phyloP scores from a whole-genome alignment of 140 eudicot genomes.

The Stevia rebaudiana region DNA sequence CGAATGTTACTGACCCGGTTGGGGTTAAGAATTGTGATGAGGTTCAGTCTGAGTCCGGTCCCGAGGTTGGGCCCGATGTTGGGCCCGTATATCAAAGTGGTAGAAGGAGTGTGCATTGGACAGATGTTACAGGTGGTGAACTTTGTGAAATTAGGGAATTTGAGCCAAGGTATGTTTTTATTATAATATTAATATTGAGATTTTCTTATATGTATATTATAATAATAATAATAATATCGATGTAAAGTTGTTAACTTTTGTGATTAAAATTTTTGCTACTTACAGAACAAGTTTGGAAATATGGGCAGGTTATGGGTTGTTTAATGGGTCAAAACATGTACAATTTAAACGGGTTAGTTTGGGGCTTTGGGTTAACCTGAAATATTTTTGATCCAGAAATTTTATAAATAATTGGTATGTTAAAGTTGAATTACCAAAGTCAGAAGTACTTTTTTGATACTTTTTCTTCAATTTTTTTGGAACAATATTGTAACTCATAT shows the following conservation, averaged over 20 bases:
- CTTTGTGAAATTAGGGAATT: constrained; percentile 83
- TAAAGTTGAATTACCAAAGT: neutral
- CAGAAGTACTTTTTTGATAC: no score
- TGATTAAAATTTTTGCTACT: no score
- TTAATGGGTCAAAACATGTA: neutral
- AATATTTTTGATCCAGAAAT: neutral
- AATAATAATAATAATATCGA: no score
- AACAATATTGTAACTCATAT: constrained; percentile 4
- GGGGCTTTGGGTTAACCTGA: neutral
- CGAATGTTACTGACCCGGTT: constrained; percentile 8
- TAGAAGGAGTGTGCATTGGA: constrained; percentile 81
- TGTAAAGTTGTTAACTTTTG: no score
- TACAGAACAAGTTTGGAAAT: no score
- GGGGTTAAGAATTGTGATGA: constrained; percentile 27
- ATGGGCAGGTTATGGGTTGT: neutral
- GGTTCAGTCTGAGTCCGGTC: constrained; percentile 8
- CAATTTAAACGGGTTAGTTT: neutral
- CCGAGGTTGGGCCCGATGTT: constrained; percentile 3
- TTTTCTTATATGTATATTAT: no score
- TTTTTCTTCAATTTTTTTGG: neutral
- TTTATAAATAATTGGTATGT: neutral
- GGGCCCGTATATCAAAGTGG: constrained; percentile 25
- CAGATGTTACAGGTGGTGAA: constrained; percentile 81
- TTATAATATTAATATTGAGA: neutral
- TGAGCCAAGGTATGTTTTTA: constrained; percentile 65